Evolutionary conservation across 306 rosid genomes (phyloP).

Genomic region (Mimosa pudica): DNA sequence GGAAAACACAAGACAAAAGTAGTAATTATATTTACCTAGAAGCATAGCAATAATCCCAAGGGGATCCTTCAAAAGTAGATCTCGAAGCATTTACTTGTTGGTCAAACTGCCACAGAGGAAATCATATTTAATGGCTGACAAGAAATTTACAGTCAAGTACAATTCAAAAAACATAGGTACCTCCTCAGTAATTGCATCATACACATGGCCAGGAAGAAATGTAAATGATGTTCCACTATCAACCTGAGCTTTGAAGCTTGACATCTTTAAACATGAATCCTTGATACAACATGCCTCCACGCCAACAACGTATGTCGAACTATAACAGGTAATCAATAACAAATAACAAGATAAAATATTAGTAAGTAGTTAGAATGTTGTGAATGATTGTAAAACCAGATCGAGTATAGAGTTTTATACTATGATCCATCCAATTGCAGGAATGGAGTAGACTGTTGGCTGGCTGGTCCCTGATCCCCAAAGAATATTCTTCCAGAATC

Average conservation of each 20-base stretch:
- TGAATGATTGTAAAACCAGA: constrained; percentile 23
- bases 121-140: constrained; percentile 38
- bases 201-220: constrained; percentile 74
- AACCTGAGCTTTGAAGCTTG: constrained; percentile 70
- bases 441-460: constrained; percentile 78
- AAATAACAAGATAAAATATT: constrained; percentile 33
- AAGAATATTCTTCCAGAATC: constrained; percentile 82
- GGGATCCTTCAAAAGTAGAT: constrained; percentile 55
- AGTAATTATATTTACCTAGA: constrained; percentile 54
- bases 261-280: constrained; percentile 62
- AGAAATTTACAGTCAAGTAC: constrained; percentile 24
- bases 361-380: constrained; percentile 16
- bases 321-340: constrained; percentile 41
- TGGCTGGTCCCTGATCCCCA: constrained; percentile 78
- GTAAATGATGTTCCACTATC: constrained; percentile 96
- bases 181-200: constrained; percentile 67
- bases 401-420: constrained; percentile 47
- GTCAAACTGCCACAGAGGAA: constrained; percentile 61
- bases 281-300: constrained; percentile 78
- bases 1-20: not conserved
- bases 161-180: constrained; percentile 43
- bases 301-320: constrained; percentile 76
- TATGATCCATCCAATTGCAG: constrained; percentile 68
- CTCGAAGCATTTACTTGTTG: constrained; percentile 68
- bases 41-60: constrained; percentile 87